Base-by-base conservation (phyloP, 2,329 filamentous ascomycete species). In the Hymenoscyphus albidus region DNA sequence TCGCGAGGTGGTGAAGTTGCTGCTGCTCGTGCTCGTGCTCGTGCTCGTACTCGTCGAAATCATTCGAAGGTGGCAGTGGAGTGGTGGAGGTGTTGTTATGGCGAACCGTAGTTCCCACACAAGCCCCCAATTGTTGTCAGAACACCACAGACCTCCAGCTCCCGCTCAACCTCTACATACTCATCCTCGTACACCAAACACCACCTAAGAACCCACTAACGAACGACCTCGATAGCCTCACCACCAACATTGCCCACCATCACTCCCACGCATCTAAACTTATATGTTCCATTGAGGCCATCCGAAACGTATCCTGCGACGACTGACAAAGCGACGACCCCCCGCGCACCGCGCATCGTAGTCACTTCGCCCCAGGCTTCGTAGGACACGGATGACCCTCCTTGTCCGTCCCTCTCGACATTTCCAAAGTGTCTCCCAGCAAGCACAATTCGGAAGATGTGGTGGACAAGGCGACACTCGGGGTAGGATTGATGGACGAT, bases 391-490 rank as follows among this genome's bases (percentile, higher is more conserved):
- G 72, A 71, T 73, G 70, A 69, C 68, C 67, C 69, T 74, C 70
- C 73, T 72, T 70, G 72, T 74, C 72, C 74, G 31, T 70, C 67
- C 62, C 61, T 59, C 59, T 59, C 63, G 68, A 71, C 66, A 71
- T 68, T 65, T 70, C 65, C 73, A 75, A 74, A 70, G 73, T 75
- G 74, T 74, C 74, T 75, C 68, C 69, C 62, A 68, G 65, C 63
- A 70, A 68, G 64, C 62, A 57, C 61, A 65, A 63, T 62, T 70
- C 72, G 65, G 71, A 76, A 74, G 72, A 71, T 72, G 70, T 67
- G 65, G 69, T 70, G 65, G 71, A 71, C 63, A 70, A 69, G 68
- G 69, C 69, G 69, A 69, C 65, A 63, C 65, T 67, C 66, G 71
- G 70, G 69, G 59, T 74, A 73, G 70, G 73, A 69, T 69, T 66